These are phyloP conservation scores for Ascochyta lentis DNA, from an alignment of 2,329 filamentous ascomycete species.

Conservation along the genomic window DNA sequence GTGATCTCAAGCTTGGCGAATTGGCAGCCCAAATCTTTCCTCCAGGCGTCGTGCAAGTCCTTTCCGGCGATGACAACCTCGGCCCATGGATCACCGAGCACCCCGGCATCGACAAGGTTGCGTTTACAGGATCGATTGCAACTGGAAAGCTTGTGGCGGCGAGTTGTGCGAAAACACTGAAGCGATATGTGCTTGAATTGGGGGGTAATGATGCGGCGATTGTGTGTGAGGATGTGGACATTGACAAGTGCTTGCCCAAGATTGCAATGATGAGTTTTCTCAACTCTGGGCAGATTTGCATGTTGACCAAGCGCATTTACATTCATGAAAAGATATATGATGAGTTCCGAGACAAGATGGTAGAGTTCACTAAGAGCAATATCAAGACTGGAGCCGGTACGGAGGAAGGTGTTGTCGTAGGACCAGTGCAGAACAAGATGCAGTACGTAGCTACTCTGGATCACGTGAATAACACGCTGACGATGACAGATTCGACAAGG, in stretches of 20 bases:
- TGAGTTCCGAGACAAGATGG: slow-evolving; percentile 46
- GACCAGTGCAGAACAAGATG: slow-evolving; percentile 44
- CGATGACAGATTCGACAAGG: slow-evolving; percentile 58
- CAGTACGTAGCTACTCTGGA: slow-evolving; percentile 17
- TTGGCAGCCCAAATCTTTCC: slow-evolving; percentile 64
- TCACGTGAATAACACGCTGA: not conserved
- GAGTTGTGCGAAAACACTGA: slow-evolving; percentile 62
- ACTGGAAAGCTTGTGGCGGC: slow-evolving; percentile 67
- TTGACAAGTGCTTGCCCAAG: slow-evolving; percentile 50
- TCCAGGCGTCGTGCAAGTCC: slow-evolving; percentile 65
- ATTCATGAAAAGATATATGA: slow-evolving; percentile 45
- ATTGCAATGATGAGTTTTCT: slow-evolving; percentile 55
- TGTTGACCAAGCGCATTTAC: slow-evolving; percentile 41
- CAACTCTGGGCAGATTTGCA: slow-evolving; percentile 61
- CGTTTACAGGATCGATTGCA: slow-evolving; percentile 67
- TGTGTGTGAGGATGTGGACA: slow-evolving; percentile 60
- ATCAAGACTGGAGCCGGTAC: slow-evolving; percentile 45
- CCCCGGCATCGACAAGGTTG: slow-evolving; percentile 66
- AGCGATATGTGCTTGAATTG: slow-evolving; percentile 66
- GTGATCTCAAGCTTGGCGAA: slow-evolving; percentile 65
- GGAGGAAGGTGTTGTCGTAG: slow-evolving; percentile 21
- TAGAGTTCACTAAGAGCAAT: slow-evolving; percentile 53
- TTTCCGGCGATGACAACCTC: slow-evolving; percentile 66
- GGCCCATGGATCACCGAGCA: slow-evolving; percentile 66
- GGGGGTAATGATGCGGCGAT: slow-evolving; percentile 69